Evolutionary conservation across 2,329 filamentous ascomycete genomes (phyloP).

Genomic region (Scedosporium boydii): DNA sequence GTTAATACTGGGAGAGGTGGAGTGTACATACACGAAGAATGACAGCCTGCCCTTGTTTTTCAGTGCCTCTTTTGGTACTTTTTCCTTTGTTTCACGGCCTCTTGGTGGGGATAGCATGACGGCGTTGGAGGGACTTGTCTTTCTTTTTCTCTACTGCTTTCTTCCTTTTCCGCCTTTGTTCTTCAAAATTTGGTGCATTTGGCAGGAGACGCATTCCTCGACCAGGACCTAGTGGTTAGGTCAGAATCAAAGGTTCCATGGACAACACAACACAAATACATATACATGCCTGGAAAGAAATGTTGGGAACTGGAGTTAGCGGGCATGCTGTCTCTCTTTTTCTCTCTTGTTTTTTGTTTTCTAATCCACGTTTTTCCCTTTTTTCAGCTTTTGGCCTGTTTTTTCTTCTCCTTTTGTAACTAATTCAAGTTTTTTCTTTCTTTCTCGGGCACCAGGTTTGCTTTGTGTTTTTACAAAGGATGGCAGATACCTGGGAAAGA

Average conservation of each 20-base stretch:
- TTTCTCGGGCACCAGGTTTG: too few relatives aligned
- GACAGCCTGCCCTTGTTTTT: background rate
- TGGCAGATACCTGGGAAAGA: background rate
- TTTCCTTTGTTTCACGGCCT: background rate
- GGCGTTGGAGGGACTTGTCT: background rate
- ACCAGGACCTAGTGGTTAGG: background rate
- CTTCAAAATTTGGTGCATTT: background rate
- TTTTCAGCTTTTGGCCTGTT: background rate
- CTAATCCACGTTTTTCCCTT: background rate
- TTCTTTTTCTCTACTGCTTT: background rate
- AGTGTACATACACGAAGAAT: background rate
- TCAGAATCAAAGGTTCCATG: background rate
- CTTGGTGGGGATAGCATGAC: background rate
- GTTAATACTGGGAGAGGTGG: background rate
- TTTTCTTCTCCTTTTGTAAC: too few relatives aligned
- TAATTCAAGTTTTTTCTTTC: too few relatives aligned
- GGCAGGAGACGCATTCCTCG: background rate
- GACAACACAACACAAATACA: background rate
- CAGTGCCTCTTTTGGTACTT: background rate
- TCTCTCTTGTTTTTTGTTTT: background rate
- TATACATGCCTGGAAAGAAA: too few relatives aligned
- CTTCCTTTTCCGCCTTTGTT: background rate
- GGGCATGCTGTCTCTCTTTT: background rate
- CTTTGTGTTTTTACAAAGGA: background rate
- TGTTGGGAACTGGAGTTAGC: background rate